Evolutionary conservation across 1,284 basidiomycete species (phyloP), one percentile per base, ranked within the genome.

Genomic region (Ustilago hordei): DNA sequence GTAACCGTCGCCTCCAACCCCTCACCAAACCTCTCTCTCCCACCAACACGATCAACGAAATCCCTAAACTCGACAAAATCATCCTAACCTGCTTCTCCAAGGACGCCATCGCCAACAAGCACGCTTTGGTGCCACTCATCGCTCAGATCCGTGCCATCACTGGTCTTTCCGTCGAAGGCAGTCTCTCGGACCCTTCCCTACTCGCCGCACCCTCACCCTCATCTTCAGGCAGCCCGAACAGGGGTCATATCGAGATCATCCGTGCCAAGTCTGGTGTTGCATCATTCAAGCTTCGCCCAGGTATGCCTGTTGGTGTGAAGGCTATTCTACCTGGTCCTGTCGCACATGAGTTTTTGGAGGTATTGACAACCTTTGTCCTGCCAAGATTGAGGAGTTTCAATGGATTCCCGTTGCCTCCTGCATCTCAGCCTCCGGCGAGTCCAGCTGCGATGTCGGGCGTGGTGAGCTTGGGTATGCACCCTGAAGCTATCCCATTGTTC

Each of bases 321-420:
- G 95, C 98, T 72, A 93, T 94, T 81, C 87, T 99, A 78, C 91
- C 91, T 81, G 95, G 95, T 9, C 91, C 93, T 57, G 91, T 92
- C 74, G 98, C 98, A 92, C 98, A 94, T 88, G 92, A 95, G 81
- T 98, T 99, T 87, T 88, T 99, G 69, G 91, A 92, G 72, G 91
- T 91, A 8, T 90, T 99, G 78, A 91, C 92, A 80, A 95, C 98
- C 81, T 98, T 98, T 85, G 96, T 99, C 59, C 89, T 98, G 28
- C 97, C 96, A 3, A 91, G 96, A 28, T 87, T 98, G 75, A 91
- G 95, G 81, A 95, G 97, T 80, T 99, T 95, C 88, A 89, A 89
- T 8, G 97, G 96, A 31, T 87, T 99, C 70, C 85, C 90, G 4
- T 88, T 95, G 67, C 91, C 93, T 64, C 89, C 93, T 47, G 76